These are phyloP conservation scores for Phytophthora tubulina DNA, from an alignment of 352 stramenopile species.

Conservation along the genomic window DNA sequence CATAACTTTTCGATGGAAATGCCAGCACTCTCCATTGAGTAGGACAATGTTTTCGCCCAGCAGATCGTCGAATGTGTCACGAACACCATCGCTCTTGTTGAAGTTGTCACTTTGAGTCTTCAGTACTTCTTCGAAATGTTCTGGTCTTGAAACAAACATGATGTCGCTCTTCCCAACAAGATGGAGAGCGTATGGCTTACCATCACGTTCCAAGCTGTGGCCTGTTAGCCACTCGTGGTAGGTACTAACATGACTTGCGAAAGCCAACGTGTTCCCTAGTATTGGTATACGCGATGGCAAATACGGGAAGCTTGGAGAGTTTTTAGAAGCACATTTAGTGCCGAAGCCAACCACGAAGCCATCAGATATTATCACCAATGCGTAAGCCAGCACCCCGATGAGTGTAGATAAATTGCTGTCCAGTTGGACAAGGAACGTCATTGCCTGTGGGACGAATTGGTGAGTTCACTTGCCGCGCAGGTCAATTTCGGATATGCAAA, in stretches of 20 bases:
- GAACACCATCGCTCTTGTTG: too few relatives aligned
- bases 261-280: background rate
- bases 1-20: too few relatives aligned
- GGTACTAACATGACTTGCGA: background rate
- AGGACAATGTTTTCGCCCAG: too few relatives aligned
- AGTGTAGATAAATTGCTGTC: background rate
- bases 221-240: background rate
- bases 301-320: background rate
- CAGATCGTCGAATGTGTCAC: too few relatives aligned
- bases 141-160: too few relatives aligned
- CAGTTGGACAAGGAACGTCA: background rate
- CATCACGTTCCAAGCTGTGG: background rate
- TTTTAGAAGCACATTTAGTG: background rate
- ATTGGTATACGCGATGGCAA: background rate
- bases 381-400: background rate
- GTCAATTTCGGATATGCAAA: too few relatives aligned
- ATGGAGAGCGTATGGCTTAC: conserved; percentile 1
- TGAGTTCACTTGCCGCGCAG: too few relatives aligned
- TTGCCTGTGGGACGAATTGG: too few relatives aligned
- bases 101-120: too few relatives aligned
- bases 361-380: background rate
- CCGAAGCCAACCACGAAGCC: background rate
- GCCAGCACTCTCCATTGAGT: too few relatives aligned
- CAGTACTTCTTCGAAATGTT: too few relatives aligned
- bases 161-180: background rate